Evolutionary conservation across 1,284 basidiomycete genomes (phyloP), one percentile per base, ranked within the genome.

Genomic region (Apiotrichum porosum): DNA sequence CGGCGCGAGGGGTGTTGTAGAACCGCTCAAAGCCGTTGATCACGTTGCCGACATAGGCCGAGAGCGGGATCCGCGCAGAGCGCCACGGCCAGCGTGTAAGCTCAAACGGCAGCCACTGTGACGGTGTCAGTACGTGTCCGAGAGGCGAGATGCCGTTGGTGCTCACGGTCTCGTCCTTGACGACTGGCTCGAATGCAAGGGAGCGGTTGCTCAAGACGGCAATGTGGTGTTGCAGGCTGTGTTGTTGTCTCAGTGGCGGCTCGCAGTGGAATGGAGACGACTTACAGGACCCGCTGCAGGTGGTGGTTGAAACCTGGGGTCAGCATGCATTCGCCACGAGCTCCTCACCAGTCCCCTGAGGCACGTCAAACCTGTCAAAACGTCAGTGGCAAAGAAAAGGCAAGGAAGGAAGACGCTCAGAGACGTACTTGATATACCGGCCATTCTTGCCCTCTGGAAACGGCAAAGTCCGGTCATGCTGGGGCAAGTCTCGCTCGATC

Each of bases 151-250:
- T 22, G 30, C 6, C 17, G 14, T 22, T 28, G 34, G 4, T 24
- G 19, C 64, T 40, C 42, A 68, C 64, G 10, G 65, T 62, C 19
- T 62, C 57, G 26, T 67, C 63, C 35, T 66, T 54, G 10, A 66
- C 60, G 37, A 68, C 63, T 4, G 69, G 68, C 38, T 70, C 66
- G 48, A 61, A 74, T 21, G 62, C 69, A 9, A 69, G 49, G 10
- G 63, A 65, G 13, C 72, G 51, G 44, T 72, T 71, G 1, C 63
- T 49, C 1, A 65, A 28, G 9, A 67, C 54, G 0, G 72, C 72
- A 9, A 72, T 49, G 33, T 72, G 68, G 35, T 72, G 69, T 41
- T 72, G 64, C 22, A 74, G 45, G 19, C 68, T 71, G 50, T 4
- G 26, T n/a, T n/a, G n/a, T n/a, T n/a, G n/a, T n/a, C 32, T 37